Evolutionary conservation across 2,329 filamentous ascomycete genomes (phyloP), one percentile per base, ranked within the genome.

Genomic region (Trichoderma koningii): DNA sequence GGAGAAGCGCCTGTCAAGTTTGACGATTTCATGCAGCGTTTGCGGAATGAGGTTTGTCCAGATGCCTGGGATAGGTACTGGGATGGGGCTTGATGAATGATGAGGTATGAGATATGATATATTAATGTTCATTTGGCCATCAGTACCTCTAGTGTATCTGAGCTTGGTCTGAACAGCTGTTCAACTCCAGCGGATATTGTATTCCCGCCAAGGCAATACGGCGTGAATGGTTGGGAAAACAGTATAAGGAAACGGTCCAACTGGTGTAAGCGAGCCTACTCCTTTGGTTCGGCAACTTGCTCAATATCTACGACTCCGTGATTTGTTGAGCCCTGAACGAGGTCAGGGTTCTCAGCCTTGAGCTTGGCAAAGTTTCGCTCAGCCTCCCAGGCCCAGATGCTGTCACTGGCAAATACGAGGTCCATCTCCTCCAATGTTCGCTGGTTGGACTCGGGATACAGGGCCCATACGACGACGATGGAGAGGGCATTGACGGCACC

Each of bases 341-440:
- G 72, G 3, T 82, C 82, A 0, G 86, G 85, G 65, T 85, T 85
- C 72, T 88, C 84, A 5, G 79, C 84, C 74, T 87, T 88, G 56
- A 89, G 77, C n/a, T 78, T 79, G 5, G 80, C 81, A 75, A 89
- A 90, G 34, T 83, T 87, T 70, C 79, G 81, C 76, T 90, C 88
- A 0, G 87, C 88, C 59, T 90, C 87, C 89, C 89, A 92, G 1
- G 83, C 83, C 87, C 87, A 92, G 4, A 85, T 85, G 0, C 82
- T 87, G 19, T 87, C 80, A 0, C 86, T 83, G 0, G 89, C 87
- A 69, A 93, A 92, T 0, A 92, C 76, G 0, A 92, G 76, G 67
- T 93, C 87, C 80, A 92, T 92, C 71, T 92, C 89, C 71, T 92
- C 90, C 0, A 92, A 78, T 0, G 89, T 92, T 0, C 89, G 83